phyloP scores from a whole-genome alignment of 2,329 filamentous ascomycete genomes.

The Ceratocystis cacaofunesta region DNA sequence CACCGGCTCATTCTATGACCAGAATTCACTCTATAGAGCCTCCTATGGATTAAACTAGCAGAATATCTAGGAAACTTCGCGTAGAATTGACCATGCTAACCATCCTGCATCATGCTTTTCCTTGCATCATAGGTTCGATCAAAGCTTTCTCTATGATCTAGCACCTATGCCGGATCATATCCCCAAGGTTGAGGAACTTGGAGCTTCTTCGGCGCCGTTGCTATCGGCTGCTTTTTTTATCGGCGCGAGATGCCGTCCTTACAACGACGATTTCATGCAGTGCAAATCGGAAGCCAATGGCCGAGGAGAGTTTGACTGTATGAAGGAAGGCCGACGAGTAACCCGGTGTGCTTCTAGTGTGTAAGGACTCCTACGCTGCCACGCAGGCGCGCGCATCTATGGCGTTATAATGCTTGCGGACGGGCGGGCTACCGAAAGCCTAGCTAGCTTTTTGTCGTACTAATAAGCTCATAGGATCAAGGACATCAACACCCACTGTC shows the following conservation, averaged over 20 bases:
- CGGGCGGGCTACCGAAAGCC: background rate
- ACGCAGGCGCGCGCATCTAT: background rate
- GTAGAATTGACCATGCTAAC: conserved; percentile 19
- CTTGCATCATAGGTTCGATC: conserved; percentile 59
- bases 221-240: conserved; percentile 93
- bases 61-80: conserved; percentile 18
- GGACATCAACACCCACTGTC: conserved; percentile 90
- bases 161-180: conserved; percentile 86
- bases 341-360: conserved; percentile 93
- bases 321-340: conserved; percentile 92
- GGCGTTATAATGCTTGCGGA: background rate
- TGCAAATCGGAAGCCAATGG: conserved; percentile 94
- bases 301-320: conserved; percentile 79
- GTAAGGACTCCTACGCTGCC: conserved; percentile 41
- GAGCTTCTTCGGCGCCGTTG: conserved; percentile 80
- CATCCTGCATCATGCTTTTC: conserved; percentile 15
- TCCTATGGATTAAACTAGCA: background rate
- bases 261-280: conserved; percentile 99
- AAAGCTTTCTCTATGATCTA: conserved; percentile 84
- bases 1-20: background rate
- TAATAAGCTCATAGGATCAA: conserved; percentile 47
- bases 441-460: background rate
- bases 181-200: conserved; percentile 85
- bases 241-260: conserved; percentile 81
- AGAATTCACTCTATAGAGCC: background rate